These are phyloP conservation scores for Aspergillus terreus DNA, from an alignment of 2,329 filamentous ascomycete species.

Conservation along the genomic window DNA sequence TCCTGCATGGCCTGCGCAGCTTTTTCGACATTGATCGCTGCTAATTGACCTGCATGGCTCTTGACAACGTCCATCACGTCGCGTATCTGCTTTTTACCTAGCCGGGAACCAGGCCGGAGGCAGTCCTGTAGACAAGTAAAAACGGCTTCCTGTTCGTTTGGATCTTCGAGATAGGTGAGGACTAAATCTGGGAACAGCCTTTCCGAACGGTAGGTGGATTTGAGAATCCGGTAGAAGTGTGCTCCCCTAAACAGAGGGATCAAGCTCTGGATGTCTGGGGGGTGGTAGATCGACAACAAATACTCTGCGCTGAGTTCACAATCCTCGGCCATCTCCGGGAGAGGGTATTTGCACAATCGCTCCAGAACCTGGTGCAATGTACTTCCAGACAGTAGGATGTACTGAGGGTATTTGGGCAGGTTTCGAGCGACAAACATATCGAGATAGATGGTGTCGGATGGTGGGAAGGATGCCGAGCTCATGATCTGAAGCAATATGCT, in stretches of 20 bases:
- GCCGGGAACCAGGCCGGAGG: conserved; percentile 59
- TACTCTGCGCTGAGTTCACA: conserved; percentile 98
- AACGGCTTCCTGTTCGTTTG: conserved; percentile 67
- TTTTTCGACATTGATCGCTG: conserved; percentile 61
- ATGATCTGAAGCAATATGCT: conserved; percentile 90
- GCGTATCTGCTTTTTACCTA: conserved; percentile 66
- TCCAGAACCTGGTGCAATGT: conserved; percentile 76
- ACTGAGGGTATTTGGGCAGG: conserved; percentile 93
- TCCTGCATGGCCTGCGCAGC: conserved; percentile 64
- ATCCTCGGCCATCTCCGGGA: conserved; percentile 77
- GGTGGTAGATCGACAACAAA: conserved; percentile 86
- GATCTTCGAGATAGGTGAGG: conserved; percentile 79
- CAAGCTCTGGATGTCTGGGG: conserved; percentile 71
- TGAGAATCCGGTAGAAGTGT: conserved; percentile 85
- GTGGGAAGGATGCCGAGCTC: conserved; percentile 65
- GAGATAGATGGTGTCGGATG: conserved; percentile 84
- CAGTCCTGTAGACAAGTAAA: conserved; percentile 78
- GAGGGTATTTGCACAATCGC: conserved; percentile 81
- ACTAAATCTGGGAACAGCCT: conserved; percentile 76
- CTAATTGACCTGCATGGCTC: conserved; percentile 62
- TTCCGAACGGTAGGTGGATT: conserved; percentile 78
- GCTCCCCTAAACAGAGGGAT: conserved; percentile 76
- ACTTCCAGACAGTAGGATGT: conserved; percentile 83
- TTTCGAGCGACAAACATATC: conserved; percentile 99
- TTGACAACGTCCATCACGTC: conserved; percentile 68